Evolutionary conservation across 2,329 filamentous ascomycete species (phyloP).

Genomic region (Westerdykella aurantiaca): DNA sequence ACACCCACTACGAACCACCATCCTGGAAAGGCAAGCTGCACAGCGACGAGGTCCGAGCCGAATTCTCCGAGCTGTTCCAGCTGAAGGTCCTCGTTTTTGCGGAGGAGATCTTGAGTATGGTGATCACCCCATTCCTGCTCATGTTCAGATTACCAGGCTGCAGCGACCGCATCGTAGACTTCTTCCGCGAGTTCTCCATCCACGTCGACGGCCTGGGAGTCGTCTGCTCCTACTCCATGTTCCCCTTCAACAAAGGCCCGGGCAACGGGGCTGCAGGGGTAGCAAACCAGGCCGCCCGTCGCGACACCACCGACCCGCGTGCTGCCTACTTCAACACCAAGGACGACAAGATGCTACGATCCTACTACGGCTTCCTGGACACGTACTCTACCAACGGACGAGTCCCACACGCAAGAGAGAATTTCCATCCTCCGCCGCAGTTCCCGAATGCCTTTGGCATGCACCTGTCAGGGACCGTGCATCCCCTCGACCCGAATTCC

Average conservation of each 20-base stretch:
- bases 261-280: conserved; percentile 38
- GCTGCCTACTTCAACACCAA: conserved; percentile 94
- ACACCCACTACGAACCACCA: conserved; percentile 83
- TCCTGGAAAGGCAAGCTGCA: conserved; percentile 89
- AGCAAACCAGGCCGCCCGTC: conserved; percentile 37
- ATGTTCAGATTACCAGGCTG: conserved; percentile 81
- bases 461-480: conserved; percentile 39
- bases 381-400: conserved; percentile 59
- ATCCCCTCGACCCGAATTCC: conserved; percentile 45
- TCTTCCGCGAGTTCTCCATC: conserved; percentile 95
- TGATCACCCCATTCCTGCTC: conserved; percentile 84
- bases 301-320: conserved; percentile 57
- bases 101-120: conserved; percentile 86
- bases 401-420: conserved; percentile 16
- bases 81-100: conserved; percentile 87
- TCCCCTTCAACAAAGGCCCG: conserved; percentile 81
- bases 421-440: conserved; percentile 68
- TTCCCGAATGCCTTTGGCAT: conserved; percentile 61
- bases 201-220: conserved; percentile 95
- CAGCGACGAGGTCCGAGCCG: conserved; percentile 83
- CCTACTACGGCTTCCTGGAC: conserved; percentile 90
- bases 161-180: conserved; percentile 90
- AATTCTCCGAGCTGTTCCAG: conserved; percentile 88
- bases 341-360: conserved; percentile 97
- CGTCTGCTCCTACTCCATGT: conserved; percentile 95